Base-by-base conservation (phyloP, 345 rosid species). In the Draba incana region DNA sequence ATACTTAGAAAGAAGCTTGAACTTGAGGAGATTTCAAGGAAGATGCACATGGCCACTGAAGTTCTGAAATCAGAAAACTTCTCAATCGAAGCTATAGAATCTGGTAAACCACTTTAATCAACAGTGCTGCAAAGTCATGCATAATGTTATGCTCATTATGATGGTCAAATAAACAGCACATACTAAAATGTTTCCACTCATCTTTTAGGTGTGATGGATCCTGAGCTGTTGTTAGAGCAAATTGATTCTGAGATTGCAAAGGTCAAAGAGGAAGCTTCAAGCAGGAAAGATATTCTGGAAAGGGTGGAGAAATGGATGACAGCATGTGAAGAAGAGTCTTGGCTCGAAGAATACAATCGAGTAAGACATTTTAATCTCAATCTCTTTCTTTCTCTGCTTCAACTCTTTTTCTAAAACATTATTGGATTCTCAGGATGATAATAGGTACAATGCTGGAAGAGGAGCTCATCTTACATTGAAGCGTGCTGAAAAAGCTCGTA, bases 301-400 rank as follows among this genome's bases (percentile, higher is more conserved):
- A 90, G 79, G 59, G 82, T 86, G 57, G 94, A 84, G 78, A 90
- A 88, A 61, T 88, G 97, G 94, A 69, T 81, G 66, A 61, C 76
- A 43, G 92, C 90, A 23, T 80, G 90, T 58, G 88, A 82, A 78
- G 94, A 86, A 76, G 97, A 90, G 71, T 72, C 77, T 16, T 90
- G 97, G 97, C 84, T 90, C 5, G 92, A 87, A 58, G 90, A 90
- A 63, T 88, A 90, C 80, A 88, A 80, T 72, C 76, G 88, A 73
- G 97, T 86, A 56, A 71, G 51, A 48, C 38, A 53, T 54, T 49
- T 23, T 13, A 48, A 30, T 35, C 20, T 38, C 47, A 24, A 35
- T 9, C 23, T 15, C 52, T 47, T 39, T 44, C 10, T 35, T 33
- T 66, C 25, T 75, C 50, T 59, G 50, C 15, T 55, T 55, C 30